A percentile compares a stretch with the other conserved stretches of the same genome.
phyloP scores from a whole-genome alignment of 352 stramenopile species.

The Blastocystis sp. region DNA sequence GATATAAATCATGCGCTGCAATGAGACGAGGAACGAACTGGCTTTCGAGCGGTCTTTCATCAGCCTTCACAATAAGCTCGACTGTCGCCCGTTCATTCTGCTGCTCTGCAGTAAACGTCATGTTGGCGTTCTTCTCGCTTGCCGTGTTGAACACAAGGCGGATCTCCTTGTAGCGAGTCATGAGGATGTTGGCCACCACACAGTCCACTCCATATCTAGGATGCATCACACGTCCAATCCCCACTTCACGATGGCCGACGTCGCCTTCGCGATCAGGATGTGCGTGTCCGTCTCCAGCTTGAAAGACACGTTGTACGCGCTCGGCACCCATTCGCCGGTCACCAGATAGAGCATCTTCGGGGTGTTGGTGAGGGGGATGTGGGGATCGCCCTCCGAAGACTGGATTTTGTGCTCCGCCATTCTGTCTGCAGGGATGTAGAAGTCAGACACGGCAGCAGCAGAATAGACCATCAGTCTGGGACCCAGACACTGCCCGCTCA shows the following conservation, averaged over 20 bases:
- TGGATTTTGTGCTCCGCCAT: conserved; percentile 94
- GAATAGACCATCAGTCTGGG: conserved; percentile 82
- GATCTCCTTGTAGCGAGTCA: conserved; percentile 83
- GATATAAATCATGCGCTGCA: conserved; percentile 1
- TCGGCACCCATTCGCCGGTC: conserved; percentile 80
- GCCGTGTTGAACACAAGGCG: conserved; percentile 68
- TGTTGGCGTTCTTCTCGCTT: background rate
- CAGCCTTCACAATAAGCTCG: background rate
- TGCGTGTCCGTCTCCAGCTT: conserved; percentile 94
- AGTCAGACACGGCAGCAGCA: conserved; percentile 93
- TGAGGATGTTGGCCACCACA: conserved; percentile 91
- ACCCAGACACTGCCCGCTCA: conserved; percentile 69
- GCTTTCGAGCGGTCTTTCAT: background rate
- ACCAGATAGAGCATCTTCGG: conserved; percentile 89
- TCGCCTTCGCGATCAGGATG: conserved; percentile 81
- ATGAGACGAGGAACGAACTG: conserved; percentile 14
- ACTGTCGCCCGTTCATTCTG: background rate
- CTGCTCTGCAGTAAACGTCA: background rate
- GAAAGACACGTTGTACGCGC: conserved; percentile 91
- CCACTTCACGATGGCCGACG: conserved; percentile 7
- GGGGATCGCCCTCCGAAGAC: conserved; percentile 71
- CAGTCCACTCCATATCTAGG: conserved; percentile 87
- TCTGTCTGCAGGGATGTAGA: conserved; percentile 84
- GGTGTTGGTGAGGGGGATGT: conserved; percentile 81
- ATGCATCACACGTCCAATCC: conserved; percentile 74